Percentiles rank a stretch among this genome's conserved stretches.
phyloP scores from a whole-genome alignment of 441 rosid species.

The Corymbia calophylla region DNA sequence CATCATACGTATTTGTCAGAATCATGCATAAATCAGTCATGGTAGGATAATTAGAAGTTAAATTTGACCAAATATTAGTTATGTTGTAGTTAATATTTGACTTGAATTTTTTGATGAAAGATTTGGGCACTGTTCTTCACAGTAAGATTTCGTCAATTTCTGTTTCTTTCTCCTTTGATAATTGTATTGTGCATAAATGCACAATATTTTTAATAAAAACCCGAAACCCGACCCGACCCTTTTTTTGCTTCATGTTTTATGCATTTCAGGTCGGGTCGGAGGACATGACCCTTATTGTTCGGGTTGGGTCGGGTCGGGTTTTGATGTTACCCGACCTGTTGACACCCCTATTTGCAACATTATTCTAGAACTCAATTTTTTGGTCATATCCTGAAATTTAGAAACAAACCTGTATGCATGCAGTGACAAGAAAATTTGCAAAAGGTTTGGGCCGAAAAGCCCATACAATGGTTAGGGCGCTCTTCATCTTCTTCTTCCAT shows the following conservation, averaged over 20 bases:
- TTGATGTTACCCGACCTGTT: no score
- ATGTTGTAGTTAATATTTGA: neutral
- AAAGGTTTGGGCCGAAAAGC: neutral
- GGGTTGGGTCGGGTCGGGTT: no score
- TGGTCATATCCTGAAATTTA: neutral
- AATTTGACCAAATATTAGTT: neutral
- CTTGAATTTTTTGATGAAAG: neutral
- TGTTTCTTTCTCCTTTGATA: no score
- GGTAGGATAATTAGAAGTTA: neutral
- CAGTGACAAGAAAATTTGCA: rapidly evolving
- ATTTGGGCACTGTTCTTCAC: no score
- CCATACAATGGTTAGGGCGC: neutral
- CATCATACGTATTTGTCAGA: neutral
- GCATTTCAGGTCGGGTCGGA: no score
- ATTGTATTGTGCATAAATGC: no score
- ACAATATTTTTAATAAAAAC: no score
- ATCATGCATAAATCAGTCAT: neutral
- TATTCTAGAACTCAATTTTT: neutral
- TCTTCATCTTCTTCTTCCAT: neutral
- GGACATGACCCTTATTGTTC: no score
- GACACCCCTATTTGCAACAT: neutral
- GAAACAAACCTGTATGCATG: neutral
- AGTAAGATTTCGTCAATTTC: no score
- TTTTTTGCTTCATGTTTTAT: no score
- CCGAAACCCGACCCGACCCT: no score